Conservation (phyloP, 345 rosid species). For the Stellera chamaejasme region DNA sequence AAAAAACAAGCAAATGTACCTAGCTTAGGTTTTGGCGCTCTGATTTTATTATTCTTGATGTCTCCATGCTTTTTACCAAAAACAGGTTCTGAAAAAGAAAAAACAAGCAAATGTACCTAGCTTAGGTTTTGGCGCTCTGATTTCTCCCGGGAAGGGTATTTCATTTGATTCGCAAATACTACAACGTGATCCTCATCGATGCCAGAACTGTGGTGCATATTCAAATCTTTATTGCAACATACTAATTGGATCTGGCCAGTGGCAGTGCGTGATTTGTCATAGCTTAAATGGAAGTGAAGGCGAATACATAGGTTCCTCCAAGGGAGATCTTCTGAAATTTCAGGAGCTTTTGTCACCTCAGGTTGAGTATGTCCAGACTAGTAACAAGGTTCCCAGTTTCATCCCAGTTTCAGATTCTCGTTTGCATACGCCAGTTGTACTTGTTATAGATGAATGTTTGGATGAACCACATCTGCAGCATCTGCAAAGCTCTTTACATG, state of each 20-base stretch:
- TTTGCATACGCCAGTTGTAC: conserved; percentile 74
- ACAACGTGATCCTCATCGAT: conserved; percentile 86
- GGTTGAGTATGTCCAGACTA: conserved; percentile 84
- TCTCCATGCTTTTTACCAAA: not conserved
- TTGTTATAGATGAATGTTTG: conserved; percentile 92
- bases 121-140: conserved; percentile 89
- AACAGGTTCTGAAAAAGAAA: conserved; percentile 76
- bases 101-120: conserved; percentile 83
- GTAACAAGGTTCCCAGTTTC: conserved; percentile 78
- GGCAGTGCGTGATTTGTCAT: conserved; percentile 87
- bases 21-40: conserved; percentile 90
- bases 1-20: conserved; percentile 82
- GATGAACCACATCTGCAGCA: conserved; percentile 97
- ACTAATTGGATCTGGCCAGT: conserved; percentile 87
- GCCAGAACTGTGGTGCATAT: conserved; percentile 88
- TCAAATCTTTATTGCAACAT: conserved; percentile 75
- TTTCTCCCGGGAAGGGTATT: conserved; percentile 62
- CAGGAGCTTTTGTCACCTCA: conserved; percentile 72
- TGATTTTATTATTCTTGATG: conserved; percentile 32
- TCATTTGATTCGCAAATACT: conserved; percentile 69
- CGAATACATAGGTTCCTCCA: conserved; percentile 71
- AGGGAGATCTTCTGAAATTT: conserved; percentile 60
- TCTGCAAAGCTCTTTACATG: conserved; percentile 95
- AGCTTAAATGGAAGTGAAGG: conserved; percentile 76
- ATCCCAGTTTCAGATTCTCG: conserved; percentile 87